Evolutionary conservation across 768 basidiomycete genomes (phyloP).

Genomic region (Lenzites betulinus): DNA sequence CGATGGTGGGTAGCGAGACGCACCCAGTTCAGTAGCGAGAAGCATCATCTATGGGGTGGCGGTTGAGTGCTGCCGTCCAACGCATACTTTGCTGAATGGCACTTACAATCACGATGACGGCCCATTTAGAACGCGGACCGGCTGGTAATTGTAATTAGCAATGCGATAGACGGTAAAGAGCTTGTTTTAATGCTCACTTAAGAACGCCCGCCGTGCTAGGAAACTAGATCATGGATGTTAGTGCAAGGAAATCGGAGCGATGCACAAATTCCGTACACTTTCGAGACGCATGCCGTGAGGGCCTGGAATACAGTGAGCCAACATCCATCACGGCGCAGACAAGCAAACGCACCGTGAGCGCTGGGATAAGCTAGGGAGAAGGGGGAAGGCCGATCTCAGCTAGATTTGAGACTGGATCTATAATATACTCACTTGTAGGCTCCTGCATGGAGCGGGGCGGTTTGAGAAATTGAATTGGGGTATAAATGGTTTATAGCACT

Average conservation of each 20-base stretch:
- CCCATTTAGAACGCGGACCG: background rate
- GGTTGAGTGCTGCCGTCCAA: too few species aligned
- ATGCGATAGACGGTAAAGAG: background rate
- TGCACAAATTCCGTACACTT: background rate
- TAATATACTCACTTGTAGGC: background rate
- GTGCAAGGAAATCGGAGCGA: too few species aligned
- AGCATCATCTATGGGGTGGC: background rate
- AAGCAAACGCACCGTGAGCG: background rate
- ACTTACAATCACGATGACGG: background rate
- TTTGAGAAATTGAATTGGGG: background rate
- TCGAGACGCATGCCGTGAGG: background rate
- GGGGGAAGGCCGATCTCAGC: background rate
- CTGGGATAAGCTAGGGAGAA: background rate
- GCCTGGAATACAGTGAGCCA: background rate
- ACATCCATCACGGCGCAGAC: too few species aligned
- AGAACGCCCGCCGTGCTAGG: background rate
- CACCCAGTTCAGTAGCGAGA: background rate
- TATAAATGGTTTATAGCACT: background rate
- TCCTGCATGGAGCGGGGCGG: background rate
- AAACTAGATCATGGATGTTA: background rate
- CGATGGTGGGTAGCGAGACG: background rate
- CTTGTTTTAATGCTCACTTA: background rate
- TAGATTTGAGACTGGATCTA: background rate
- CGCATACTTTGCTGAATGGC: too few species aligned
- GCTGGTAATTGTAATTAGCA: too few species aligned